Conservation (phyloP, 177 flowering plant genomes). For the Vitis hybrid region DNA sequence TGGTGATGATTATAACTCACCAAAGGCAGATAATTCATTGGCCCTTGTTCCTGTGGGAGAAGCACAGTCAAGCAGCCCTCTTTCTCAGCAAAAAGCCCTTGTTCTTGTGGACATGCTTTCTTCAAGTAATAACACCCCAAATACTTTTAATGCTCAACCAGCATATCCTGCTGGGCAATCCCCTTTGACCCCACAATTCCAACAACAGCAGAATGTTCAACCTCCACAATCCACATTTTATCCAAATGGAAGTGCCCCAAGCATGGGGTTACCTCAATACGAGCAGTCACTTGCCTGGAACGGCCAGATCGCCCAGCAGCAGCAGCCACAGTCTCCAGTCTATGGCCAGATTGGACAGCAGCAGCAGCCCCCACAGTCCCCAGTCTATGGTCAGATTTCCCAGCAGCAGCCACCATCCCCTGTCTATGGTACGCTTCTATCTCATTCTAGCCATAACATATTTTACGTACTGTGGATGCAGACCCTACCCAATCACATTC, state of each 20-base stretch:
- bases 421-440: constrained; percentile 35
- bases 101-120: constrained; percentile 76
- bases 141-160: constrained; percentile 34
- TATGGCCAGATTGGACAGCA: constrained; percentile 12
- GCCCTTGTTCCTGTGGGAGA: constrained; percentile 86
- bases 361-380: too few relatives aligned
- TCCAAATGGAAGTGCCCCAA: constrained; percentile 56
- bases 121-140: constrained; percentile 30
- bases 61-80: constrained; percentile 51
- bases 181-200: constrained; percentile 42
- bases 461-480: background rate
- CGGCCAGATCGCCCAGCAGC: constrained; percentile 46
- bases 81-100: constrained; percentile 60
- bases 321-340: constrained; percentile 44
- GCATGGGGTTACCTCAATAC: constrained; percentile 37
- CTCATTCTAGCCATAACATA: background rate
- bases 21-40: constrained; percentile 52
- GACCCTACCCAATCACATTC: background rate
- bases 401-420: constrained; percentile 47
- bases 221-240: constrained; percentile 38
- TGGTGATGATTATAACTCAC: constrained; percentile 76
- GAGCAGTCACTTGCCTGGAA: constrained; percentile 61
- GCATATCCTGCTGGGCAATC: constrained; percentile 12
- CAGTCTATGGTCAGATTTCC: too few relatives aligned
- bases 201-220: constrained; percentile 52